Percentiles rank a stretch among this genome's conserved stretches.
phyloP scores from a whole-genome alignment of 139 green algal genomes.

The Asterochloris sp. region DNA sequence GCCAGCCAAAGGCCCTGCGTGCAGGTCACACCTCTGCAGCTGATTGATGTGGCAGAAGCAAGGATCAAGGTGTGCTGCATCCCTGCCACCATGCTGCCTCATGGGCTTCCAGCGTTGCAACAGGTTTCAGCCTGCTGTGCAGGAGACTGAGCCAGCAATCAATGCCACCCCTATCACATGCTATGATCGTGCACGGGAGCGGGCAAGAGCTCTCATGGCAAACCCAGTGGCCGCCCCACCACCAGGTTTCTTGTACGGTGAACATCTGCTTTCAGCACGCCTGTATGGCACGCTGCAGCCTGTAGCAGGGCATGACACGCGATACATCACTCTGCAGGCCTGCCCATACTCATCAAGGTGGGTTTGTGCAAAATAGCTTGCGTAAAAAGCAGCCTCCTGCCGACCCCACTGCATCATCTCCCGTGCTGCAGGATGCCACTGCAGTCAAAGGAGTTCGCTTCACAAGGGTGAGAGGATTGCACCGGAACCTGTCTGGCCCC shows the following conservation, averaged over 20 bases:
- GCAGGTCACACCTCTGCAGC: constrained; percentile 12
- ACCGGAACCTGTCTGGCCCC: neutral
- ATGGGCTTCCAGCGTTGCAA: neutral
- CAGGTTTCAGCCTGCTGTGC: neutral
- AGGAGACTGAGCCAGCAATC: constrained; percentile 29
- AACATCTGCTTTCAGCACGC: neutral
- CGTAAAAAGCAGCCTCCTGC: too few relatives aligned
- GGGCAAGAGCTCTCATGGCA: neutral
- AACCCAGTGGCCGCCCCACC: neutral
- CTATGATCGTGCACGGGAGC: constrained; percentile 26
- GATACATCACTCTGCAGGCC: constrained; percentile 18
- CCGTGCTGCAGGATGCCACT: constrained; percentile 25
- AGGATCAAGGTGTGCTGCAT: constrained; percentile 2
- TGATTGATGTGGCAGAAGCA: neutral
- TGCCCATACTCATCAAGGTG: constrained; percentile 36
- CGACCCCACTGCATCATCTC: too few relatives aligned
- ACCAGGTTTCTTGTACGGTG: constrained; percentile 4
- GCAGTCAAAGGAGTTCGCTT: constrained; percentile 38
- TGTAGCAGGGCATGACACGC: constrained; percentile 3
- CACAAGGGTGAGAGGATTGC: constrained; percentile 15
- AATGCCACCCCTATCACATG: constrained; percentile 40
- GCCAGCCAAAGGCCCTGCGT: too few relatives aligned
- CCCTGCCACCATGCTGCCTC: neutral
- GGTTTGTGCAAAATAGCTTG: too few relatives aligned
- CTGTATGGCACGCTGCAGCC: neutral